A percentile compares a stretch with the other conserved stretches of the same genome.
Conservation (phyloP, 768 basidiomycete species). For the Boletus rufocinnamomeus region DNA sequence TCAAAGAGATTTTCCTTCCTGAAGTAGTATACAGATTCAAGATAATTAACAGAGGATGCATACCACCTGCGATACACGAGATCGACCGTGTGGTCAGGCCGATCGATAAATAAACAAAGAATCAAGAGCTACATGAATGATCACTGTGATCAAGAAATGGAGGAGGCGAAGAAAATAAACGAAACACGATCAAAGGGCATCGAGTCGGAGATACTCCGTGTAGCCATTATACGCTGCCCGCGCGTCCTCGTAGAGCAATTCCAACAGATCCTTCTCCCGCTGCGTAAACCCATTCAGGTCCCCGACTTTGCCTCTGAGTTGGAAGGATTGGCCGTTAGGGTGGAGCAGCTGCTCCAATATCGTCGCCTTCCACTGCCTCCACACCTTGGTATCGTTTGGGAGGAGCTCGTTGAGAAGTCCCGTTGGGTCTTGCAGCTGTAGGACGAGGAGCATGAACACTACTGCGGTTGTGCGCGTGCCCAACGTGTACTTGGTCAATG, state of each 20-base stretch:
- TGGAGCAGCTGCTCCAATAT: conserved; percentile 8
- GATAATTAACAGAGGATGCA: background rate
- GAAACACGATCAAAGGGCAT: background rate
- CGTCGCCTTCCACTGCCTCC: conserved; percentile 23
- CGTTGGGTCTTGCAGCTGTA: conserved; percentile 7
- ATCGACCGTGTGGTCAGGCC: too few relatives aligned
- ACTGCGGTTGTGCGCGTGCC: conserved; percentile 19
- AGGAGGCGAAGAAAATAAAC: background rate
- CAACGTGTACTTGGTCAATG: conserved; percentile 17
- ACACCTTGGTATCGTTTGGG: conserved; percentile 26
- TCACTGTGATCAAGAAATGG: background rate
- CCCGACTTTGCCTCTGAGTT: background rate
- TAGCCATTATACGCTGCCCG: conserved; percentile 15
- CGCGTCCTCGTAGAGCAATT: conserved; percentile 16
- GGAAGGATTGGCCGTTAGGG: background rate
- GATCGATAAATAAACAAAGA: background rate
- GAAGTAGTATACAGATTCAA: too few relatives aligned
- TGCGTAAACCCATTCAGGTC: conserved; percentile 5
- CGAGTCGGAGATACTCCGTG: conserved; percentile 4
- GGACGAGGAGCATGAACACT: conserved; percentile 20
- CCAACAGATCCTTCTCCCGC: conserved; percentile 12
- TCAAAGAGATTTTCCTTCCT: too few relatives aligned
- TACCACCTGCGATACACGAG: too few relatives aligned
- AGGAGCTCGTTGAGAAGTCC: conserved; percentile 17
- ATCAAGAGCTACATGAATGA: background rate